Evolutionary conservation across 2,329 filamentous ascomycete genomes (phyloP).

Genomic region (Aspergillus aculeatinus): DNA sequence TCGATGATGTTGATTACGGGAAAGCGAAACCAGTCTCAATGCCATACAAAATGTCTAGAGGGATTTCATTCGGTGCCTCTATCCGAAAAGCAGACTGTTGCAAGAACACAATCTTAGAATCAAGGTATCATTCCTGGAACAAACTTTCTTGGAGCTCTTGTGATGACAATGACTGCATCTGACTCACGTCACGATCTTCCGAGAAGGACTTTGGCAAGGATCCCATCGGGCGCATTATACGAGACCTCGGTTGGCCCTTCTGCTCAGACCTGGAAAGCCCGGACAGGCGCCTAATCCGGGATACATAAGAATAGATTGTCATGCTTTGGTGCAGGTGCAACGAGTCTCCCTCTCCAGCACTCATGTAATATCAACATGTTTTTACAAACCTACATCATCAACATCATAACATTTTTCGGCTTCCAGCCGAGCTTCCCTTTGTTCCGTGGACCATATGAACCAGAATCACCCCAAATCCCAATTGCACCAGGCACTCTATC

Average conservation of each 20-base stretch:
- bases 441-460: neutral
- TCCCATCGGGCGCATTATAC: neutral
- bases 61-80: too few species aligned
- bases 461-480: neutral
- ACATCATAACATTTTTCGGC: constrained; percentile 4
- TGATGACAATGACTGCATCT: neutral
- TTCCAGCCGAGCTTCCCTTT: neutral
- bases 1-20: too few species aligned
- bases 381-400: neutral
- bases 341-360: neutral
- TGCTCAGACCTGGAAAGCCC: neutral
- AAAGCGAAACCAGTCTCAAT: too few species aligned
- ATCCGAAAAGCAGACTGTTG: neutral
- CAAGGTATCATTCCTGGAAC: neutral
- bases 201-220: neutral
- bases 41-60: too few species aligned
- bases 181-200: neutral
- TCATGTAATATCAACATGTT: constrained; percentile 4
- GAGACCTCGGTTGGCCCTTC: neutral
- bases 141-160: fast-evolving
- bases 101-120: neutral
- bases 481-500: neutral
- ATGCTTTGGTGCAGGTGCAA: neutral
- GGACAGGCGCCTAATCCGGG: neutral
- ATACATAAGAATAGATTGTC: neutral